A percentile compares a stretch with the other conserved stretches of the same genome.
These are phyloP conservation scores for Stachybotrys echinatus DNA, from an alignment of 2,329 filamentous ascomycete genomes.

Conservation along the genomic window DNA sequence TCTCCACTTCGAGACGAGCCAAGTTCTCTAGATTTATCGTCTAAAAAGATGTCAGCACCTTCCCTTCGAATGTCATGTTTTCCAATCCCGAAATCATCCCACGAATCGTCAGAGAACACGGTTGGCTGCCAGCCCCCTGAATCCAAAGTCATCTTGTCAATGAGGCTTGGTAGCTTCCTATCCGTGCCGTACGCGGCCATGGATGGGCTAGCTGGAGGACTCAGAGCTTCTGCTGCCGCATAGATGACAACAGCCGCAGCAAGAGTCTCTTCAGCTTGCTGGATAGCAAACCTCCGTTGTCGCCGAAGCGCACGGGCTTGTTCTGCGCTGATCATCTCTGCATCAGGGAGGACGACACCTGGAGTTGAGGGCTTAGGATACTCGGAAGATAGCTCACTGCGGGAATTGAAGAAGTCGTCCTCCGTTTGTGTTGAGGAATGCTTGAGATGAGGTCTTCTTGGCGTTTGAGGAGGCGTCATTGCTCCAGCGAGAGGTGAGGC, in stretches of 20 bases:
- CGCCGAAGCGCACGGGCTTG: slow-evolving; percentile 38
- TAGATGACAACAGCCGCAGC: slow-evolving; percentile 51
- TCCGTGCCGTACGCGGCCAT: slow-evolving; percentile 16
- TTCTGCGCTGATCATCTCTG: slow-evolving; percentile 30
- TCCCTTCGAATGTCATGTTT: slow-evolving; percentile 35
- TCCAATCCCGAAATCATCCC: slow-evolving; percentile 21
- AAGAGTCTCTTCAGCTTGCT: slow-evolving; percentile 45
- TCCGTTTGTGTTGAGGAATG: slow-evolving; percentile 4
- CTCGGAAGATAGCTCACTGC: neutral
- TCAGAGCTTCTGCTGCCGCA: slow-evolving; percentile 43
- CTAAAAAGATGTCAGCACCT: slow-evolving; percentile 53
- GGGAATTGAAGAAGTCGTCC: slow-evolving; percentile 1
- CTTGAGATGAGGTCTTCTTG: neutral
- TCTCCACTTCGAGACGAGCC: slow-evolving; percentile 31
- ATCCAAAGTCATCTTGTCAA: slow-evolving; percentile 17
- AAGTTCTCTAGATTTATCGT: slow-evolving; percentile 38
- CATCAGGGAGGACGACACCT: slow-evolving; percentile 38
- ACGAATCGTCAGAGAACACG: slow-evolving; percentile 26
- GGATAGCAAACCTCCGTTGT: slow-evolving; percentile 38
- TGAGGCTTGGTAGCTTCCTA: slow-evolving; percentile 18
- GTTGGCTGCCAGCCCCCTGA: slow-evolving; percentile 19
- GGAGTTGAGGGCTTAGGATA: slow-evolving; percentile 35
- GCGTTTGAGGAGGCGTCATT: neutral
- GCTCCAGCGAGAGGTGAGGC: neutral
- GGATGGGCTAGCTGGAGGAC: slow-evolving; percentile 30